phyloP scores from a whole-genome alignment of 1,139 yeast species.

The Geotrichum macrosporum region DNA sequence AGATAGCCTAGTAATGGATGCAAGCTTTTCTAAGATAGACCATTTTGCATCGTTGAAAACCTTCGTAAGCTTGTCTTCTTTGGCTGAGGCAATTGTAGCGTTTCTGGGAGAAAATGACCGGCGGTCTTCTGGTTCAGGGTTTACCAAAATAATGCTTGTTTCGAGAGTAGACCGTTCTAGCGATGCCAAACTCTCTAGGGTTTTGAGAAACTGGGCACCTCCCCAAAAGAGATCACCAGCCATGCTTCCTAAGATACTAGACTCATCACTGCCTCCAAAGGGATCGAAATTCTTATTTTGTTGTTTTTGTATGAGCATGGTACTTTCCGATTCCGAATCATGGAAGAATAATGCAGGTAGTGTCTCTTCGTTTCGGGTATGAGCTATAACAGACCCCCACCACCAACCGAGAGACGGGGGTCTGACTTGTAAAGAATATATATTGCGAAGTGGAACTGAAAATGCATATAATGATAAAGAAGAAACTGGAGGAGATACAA shows the following conservation, averaged over 20 bases:
- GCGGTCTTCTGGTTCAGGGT: slow-evolving; percentile 75
- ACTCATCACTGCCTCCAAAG: slow-evolving; percentile 50
- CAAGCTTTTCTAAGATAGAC: slow-evolving; percentile 80
- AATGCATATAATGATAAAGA: slow-evolving; percentile 62
- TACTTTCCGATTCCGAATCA: slow-evolving; percentile 70
- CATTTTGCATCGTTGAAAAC: slow-evolving; percentile 69
- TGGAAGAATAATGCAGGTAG: slow-evolving; percentile 87
- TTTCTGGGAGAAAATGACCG: slow-evolving; percentile 65
- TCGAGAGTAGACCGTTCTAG: slow-evolving; percentile 68
- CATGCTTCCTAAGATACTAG: slow-evolving; percentile 24
- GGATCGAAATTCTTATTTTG: slow-evolving; percentile 69
- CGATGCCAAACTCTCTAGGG: slow-evolving; percentile 51
- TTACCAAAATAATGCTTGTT: slow-evolving; percentile 65
- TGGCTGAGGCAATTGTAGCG: slow-evolving; percentile 33
- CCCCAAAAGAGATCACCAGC: slow-evolving; percentile 79
- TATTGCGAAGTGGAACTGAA: slow-evolving; percentile 52
- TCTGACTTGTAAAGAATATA: slow-evolving; percentile 77
- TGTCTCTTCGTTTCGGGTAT: slow-evolving; percentile 62
- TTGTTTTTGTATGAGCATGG: slow-evolving; percentile 54
- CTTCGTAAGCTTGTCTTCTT: slow-evolving; percentile 30
- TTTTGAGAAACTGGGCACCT: slow-evolving; percentile 67
- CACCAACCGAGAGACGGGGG: slow-evolving; percentile 85
- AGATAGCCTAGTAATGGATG: slow-evolving; percentile 71
- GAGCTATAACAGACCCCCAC: slow-evolving; percentile 80
- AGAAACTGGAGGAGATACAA: slow-evolving; percentile 50